Conservation (phyloP, 352 stramenopile species). For the Phytophthora gonapodyides region DNA sequence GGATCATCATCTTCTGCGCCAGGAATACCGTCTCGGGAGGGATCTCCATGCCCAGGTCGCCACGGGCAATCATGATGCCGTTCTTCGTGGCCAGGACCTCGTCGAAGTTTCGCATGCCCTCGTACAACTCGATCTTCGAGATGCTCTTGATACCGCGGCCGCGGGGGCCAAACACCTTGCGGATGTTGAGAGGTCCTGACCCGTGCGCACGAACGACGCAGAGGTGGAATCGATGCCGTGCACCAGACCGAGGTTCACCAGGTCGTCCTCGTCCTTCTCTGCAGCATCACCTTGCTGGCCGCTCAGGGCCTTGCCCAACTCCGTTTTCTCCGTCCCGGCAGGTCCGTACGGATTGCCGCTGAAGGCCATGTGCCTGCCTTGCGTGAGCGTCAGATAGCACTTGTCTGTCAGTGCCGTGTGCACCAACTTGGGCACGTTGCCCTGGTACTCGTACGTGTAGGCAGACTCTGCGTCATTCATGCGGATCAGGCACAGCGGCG, state of each 20-base stretch:
- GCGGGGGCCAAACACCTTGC: slow-evolving; percentile 84
- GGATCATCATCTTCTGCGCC: slow-evolving; percentile 92
- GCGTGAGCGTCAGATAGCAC: slow-evolving; percentile 94
- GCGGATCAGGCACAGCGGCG: slow-evolving; percentile 46
- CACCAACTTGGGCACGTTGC: slow-evolving; percentile 93
- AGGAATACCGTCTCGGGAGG: slow-evolving; percentile 97
- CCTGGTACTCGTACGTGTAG: slow-evolving; percentile 97
- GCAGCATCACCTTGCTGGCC: slow-evolving; percentile 88
- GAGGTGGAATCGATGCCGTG: slow-evolving; percentile 98
- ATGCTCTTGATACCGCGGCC: slow-evolving; percentile 32
- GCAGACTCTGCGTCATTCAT: slow-evolving; percentile 88
- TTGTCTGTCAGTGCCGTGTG: slow-evolving; percentile 95
- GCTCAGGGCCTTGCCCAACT: slow-evolving; percentile 94
- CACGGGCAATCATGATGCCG: slow-evolving; percentile 98
- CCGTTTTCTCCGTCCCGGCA: slow-evolving; percentile 95
- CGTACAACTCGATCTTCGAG: slow-evolving; percentile 98
- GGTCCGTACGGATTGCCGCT: slow-evolving; percentile 95
- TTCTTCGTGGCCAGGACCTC: slow-evolving; percentile 98
- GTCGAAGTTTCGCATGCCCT: slow-evolving; percentile 96
- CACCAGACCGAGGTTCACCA: slow-evolving; percentile 46
- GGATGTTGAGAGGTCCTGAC: slow-evolving; percentile 97
- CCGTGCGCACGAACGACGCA: slow-evolving; percentile 97
- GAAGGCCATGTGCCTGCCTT: slow-evolving; percentile 94
- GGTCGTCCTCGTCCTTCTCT: slow-evolving; percentile 92
- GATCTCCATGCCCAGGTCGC: slow-evolving; percentile 99